Percentiles rank a stretch among this genome's conserved stretches.
Conservation (phyloP, 768 basidiomycete species). For the Amanita thiersii region DNA sequence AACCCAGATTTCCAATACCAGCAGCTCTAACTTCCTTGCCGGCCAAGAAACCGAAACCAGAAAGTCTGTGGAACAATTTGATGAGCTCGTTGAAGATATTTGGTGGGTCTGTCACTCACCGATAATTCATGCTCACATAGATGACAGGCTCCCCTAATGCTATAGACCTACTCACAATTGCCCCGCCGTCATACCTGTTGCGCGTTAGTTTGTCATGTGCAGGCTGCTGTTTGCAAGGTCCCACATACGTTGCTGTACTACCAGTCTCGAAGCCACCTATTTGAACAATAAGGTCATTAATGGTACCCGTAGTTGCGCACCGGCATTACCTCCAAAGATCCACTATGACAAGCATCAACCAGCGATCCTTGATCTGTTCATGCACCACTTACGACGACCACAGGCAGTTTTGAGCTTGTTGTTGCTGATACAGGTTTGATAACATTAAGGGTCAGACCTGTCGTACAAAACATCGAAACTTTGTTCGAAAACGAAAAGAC, state of each 20-base stretch:
- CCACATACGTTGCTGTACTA: conserved; percentile 26
- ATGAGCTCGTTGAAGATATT: conserved; percentile 32
- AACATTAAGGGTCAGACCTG: conserved; percentile 33
- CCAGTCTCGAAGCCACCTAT: conserved; percentile 25
- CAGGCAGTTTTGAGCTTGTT: conserved; percentile 28
- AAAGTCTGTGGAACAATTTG: conserved; percentile 42
- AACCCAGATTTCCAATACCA: conserved; percentile 54
- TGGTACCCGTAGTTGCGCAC: neutral
- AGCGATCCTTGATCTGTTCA: neutral
- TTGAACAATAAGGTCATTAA: conserved; percentile 2
- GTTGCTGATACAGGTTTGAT: conserved; percentile 24
- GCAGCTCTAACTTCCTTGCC: conserved; percentile 43
- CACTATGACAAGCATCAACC: conserved; percentile 17
- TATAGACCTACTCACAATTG: conserved; percentile 31
- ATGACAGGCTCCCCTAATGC: conserved; percentile 29
- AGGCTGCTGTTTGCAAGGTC: conserved; percentile 17
- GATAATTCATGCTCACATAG: conserved; percentile 41
- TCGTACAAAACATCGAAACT: too few relatives aligned
- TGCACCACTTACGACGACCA: conserved; percentile 25
- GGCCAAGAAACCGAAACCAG: conserved; percentile 44
- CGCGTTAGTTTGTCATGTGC: neutral
- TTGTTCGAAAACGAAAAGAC: too few relatives aligned
- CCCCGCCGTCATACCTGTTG: conserved; percentile 27
- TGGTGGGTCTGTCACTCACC: conserved; percentile 11
- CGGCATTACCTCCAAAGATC: conserved; percentile 23